A percentile compares a stretch with the other conserved stretches of the same genome.
These are phyloP conservation scores for Penstemon eatonii DNA, from an alignment of 257 asterid species.

Conservation along the genomic window DNA sequence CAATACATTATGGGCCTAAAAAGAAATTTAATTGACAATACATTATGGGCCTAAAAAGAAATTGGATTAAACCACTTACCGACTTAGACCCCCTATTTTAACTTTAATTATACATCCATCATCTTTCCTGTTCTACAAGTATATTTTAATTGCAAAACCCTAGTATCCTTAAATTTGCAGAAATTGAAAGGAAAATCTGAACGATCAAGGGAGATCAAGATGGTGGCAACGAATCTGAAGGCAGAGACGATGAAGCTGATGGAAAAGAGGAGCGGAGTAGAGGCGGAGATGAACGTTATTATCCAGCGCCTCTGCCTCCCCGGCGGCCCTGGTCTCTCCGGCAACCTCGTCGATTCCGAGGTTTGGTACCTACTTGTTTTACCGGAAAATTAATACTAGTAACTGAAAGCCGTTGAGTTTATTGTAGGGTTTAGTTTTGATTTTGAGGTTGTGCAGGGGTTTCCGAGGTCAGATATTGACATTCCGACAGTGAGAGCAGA, in stretches of 20 bases:
- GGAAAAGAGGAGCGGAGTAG: constrained; percentile 68
- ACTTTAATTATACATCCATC: too few species aligned
- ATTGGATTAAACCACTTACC: too few species aligned
- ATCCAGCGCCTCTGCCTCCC: constrained; percentile 77
- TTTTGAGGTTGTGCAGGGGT: constrained; percentile 59
- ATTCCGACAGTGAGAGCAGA: constrained; percentile 68
- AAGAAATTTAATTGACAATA: too few species aligned
- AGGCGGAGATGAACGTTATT: constrained; percentile 75
- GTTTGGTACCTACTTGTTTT: constrained; percentile 15
- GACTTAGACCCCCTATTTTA: too few species aligned
- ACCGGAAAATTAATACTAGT: too few species aligned
- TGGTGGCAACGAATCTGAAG: constrained; percentile 89
- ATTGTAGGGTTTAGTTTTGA: background rate
- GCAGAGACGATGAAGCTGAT: constrained; percentile 76
- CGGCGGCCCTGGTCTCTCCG: constrained; percentile 89
- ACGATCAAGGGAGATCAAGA: constrained; percentile 23
- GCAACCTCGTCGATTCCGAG: constrained; percentile 80
- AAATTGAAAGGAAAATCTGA: constrained; percentile 15
- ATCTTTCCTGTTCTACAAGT: too few species aligned
- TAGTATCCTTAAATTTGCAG: constrained; percentile 18
- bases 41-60: too few species aligned
- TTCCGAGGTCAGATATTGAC: constrained; percentile 89
- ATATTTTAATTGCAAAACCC: constrained; percentile 31
- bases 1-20: too few species aligned
- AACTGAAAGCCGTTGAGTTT: background rate